Evolutionary conservation across 768 basidiomycete species (phyloP).

Genomic region (Podaxis carcinomalis): DNA sequence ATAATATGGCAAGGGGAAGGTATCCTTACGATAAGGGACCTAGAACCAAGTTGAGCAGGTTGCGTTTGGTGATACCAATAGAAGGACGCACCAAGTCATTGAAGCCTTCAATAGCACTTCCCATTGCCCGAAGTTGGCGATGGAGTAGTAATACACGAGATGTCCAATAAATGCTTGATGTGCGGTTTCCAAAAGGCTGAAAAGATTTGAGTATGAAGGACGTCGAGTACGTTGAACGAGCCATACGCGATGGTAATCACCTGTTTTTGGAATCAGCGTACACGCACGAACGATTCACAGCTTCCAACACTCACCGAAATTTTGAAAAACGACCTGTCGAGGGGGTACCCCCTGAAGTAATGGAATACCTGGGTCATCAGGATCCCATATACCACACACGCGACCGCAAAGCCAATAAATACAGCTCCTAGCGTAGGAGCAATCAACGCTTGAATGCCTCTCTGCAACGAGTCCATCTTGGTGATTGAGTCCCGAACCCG

Average conservation of each 20-base stretch:
- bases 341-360: slow-evolving; percentile 53
- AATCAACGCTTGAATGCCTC: slow-evolving; percentile 13
- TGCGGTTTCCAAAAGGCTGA: slow-evolving; percentile 45
- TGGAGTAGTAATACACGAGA: slow-evolving; percentile 50
- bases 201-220: not conserved
- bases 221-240: not conserved
- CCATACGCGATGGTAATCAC: slow-evolving; percentile 37
- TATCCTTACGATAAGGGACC: slow-evolving; percentile 47
- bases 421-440: slow-evolving; percentile 57
- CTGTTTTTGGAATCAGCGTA: slow-evolving; percentile 18
- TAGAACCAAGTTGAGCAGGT: slow-evolving; percentile 17
- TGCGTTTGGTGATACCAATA: not conserved
- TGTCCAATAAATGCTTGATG: slow-evolving; percentile 59
- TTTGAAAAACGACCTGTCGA: slow-evolving; percentile 49
- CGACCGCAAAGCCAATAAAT: slow-evolving; percentile 53
- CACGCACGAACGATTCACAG: not conserved
- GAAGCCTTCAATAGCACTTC: slow-evolving; percentile 29
- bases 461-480: not conserved
- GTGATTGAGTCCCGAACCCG: not conserved
- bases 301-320: slow-evolving; percentile 35
- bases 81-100: slow-evolving; percentile 41
- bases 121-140: slow-evolving; percentile 39
- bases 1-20: not conserved
- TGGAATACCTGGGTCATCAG: slow-evolving; percentile 48
- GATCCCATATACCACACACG: slow-evolving; percentile 51